phyloP scores from a whole-genome alignment of 345 rosid genomes.

The Sonneratia caseolaris region DNA sequence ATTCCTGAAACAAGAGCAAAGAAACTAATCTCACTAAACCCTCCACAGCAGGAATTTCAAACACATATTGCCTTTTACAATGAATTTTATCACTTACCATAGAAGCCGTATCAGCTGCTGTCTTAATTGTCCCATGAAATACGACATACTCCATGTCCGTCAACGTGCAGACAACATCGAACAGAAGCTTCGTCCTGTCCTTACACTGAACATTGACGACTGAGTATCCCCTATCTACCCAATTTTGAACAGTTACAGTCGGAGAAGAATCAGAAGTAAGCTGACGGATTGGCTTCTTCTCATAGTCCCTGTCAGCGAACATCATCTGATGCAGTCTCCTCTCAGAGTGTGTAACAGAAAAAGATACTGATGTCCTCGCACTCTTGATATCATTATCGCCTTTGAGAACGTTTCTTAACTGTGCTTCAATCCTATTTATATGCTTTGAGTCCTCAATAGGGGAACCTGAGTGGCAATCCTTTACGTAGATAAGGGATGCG shows the following conservation, averaged over 20 bases:
- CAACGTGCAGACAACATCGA: conserved; percentile 90
- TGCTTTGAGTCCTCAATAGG: conserved; percentile 36
- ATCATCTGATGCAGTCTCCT: conserved; percentile 94
- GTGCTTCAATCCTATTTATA: conserved; percentile 31
- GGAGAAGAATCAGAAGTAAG: conserved; percentile 34
- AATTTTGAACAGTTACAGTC: conserved; percentile 75
- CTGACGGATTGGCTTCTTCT: conserved; percentile 43
- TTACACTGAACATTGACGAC: conserved; percentile 83
- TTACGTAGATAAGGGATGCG: conserved; percentile 30
- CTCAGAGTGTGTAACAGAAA: conserved; percentile 73
- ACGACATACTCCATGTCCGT: conserved; percentile 94
- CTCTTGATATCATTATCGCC: conserved; percentile 78
- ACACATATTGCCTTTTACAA: not conserved
- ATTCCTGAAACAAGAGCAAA: conserved; percentile 41
- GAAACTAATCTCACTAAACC: conserved; percentile 5
- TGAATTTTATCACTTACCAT: conserved; percentile 34
- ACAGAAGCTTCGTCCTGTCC: conserved; percentile 72
- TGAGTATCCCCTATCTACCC: conserved; percentile 73
- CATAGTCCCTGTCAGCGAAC: conserved; percentile 93
- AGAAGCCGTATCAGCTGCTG: conserved; percentile 49
- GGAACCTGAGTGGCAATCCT: conserved; percentile 35
- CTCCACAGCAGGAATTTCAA: not conserved
- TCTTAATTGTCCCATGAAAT: conserved; percentile 73
- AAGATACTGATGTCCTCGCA: conserved; percentile 53
- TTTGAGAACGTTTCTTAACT: conserved; percentile 49